Evolutionary conservation across 2,329 filamentous ascomycete genomes (phyloP), one percentile per base, ranked within the genome.

Genomic region (Diplodia sapinea): DNA sequence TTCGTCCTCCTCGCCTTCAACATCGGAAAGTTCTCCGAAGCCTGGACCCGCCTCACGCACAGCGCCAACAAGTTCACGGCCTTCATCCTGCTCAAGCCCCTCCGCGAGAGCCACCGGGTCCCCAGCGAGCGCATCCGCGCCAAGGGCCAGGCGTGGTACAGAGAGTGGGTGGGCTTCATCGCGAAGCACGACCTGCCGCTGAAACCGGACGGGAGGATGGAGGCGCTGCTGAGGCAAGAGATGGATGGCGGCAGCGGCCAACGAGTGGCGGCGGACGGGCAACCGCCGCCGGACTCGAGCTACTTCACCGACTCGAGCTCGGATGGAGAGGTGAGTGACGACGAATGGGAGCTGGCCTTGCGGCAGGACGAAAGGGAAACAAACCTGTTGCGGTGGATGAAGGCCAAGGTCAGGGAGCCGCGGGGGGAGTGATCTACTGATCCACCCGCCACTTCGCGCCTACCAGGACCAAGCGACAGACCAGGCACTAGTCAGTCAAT

Each of bases 1-100:
- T 75, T 85, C 55, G 79, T 85, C 38, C 72, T 79, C 17, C 73
- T 85, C 17, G 83, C 83, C 0, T 75, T 85, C 2, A 77, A 77
- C 1, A 74, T 84, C 15, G 83, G 84, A 59, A 79, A 80, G 33
- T 56, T 65, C 50, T 38, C n/a, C 3, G 23, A 38, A 9, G 29
- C 31, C 4, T 63, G 59, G 59, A 40, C 11, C 5, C 64, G 66
- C 23, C 7, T 62, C 13, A 62, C 40, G 17, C 65, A 67, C 63
- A 26, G 9, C 4, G 17, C 59, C 43, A 63, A 63, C 29, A 63
- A 63, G 29, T 15, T 26, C 47, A 38, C 47, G 0, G 59, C 59
- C 7, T 63, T 63, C 43, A 47, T 63, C 12, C 36, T 63, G 2
- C n/a, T 63, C 6, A 63, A 63, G n/a, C 59, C 59, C 1, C 47